Base-by-base conservation (phyloP, 108 stramenopile genomes). In the Nitzschia putrida region DNA sequence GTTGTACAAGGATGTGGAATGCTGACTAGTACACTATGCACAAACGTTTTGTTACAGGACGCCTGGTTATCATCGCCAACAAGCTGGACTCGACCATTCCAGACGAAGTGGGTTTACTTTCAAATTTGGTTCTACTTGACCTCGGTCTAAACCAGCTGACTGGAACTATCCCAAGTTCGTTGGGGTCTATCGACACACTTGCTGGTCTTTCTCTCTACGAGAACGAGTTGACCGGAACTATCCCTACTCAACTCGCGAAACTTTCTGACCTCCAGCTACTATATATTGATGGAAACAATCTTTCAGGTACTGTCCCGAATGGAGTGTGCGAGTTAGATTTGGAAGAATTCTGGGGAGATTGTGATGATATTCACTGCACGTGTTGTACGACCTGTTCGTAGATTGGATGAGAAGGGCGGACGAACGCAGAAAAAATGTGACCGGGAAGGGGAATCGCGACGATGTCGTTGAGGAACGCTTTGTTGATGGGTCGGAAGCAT, bases 231-330 rank as follows among this genome's bases (percentile, higher is more conserved):
- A 55, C 65, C 7, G 84, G 81, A 0, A 68, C 59, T 2, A 55
- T 85, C 21, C 84, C 84, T 2, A 6, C 37, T 5, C 55, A 69
- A 43, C 57, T 85, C 1, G 68, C 77, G 10, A 70, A 56, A 0
- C 68, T 80, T 11, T 13, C 26, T 3, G 71, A 63, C 16, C 53
- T 85, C 13, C 65, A 80, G 40, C 22, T 72, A 20, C 18, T 85
- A 13, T 76, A 69, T 39, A 23, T 82, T 7, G 78, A 82, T 61
- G 74, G 67, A 16, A 85, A 82, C 39, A 50, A 58, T 52, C 61
- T 80, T 13, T 26, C 23, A 52, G 79, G 67, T 45, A 54, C 76
- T n/a, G 21, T 69, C 23, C 37, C 68, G 7, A 51, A 7, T n/a
- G 45, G 16, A 10, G 11, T 79, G 16, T 72, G 78, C 40, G 44